These are phyloP conservation scores for Syzygium grande DNA, from an alignment of 345 rosid genomes.

Conservation along the genomic window DNA sequence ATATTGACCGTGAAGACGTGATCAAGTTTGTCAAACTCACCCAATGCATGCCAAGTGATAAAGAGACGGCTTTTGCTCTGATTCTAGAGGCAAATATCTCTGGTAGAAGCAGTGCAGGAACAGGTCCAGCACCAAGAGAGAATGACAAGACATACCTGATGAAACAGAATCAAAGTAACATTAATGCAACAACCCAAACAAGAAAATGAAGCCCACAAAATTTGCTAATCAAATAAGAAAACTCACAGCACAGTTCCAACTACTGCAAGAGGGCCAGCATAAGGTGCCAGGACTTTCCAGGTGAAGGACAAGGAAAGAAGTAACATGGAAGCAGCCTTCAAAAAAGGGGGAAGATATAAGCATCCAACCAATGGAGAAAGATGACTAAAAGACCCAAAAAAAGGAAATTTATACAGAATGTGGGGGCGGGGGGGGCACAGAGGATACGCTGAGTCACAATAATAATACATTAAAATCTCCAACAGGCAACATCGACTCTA, in stretches of 20 bases:
- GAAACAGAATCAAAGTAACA: constrained; percentile 4
- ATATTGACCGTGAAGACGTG: neutral
- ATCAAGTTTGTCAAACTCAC: constrained; percentile 25
- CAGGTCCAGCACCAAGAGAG: constrained; percentile 99
- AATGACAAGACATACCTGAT: constrained; percentile 87
- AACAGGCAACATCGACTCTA: neutral
- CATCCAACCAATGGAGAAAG: neutral
- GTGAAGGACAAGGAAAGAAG: constrained; percentile 89
- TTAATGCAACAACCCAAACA: neutral
- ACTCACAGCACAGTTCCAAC: constrained; percentile 96
- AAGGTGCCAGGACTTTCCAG: constrained; percentile 88
- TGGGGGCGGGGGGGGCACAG: neutral
- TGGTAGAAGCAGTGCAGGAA: constrained; percentile 96
- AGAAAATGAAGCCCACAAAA: neutral
- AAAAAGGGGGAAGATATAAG: neutral
- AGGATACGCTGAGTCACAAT: neutral
- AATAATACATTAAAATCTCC: neutral
- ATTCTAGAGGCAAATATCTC: constrained; percentile 96
- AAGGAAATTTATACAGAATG: neutral
- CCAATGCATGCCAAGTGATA: constrained; percentile 97
- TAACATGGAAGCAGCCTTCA: constrained; percentile 87
- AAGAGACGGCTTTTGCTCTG: constrained; percentile 93
- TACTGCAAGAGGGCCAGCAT: constrained; percentile 88
- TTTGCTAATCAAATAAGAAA: neutral
- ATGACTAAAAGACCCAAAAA: neutral